phyloP scores from a whole-genome alignment of 129 eudicot species.

The Artemisia argyi region DNA sequence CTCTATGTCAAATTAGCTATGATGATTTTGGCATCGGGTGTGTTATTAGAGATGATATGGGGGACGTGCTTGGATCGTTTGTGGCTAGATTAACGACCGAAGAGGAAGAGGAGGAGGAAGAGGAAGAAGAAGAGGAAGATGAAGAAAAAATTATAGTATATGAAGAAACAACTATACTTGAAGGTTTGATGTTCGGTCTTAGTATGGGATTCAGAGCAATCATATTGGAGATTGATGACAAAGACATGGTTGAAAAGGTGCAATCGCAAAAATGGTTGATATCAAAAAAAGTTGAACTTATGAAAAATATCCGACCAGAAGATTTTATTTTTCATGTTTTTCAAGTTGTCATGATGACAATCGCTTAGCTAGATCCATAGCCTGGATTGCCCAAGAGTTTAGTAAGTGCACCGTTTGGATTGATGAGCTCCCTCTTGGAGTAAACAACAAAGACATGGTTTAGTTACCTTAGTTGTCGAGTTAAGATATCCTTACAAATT shows the following conservation, averaged over 20 bases:
- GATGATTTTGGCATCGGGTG: background rate
- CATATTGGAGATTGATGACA: background rate
- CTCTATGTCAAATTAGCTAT: background rate
- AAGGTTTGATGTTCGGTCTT: constrained; percentile 10
- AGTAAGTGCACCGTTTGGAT: constrained; percentile 6
- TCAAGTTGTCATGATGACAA: background rate
- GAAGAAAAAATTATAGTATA: background rate
- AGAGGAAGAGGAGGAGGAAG: background rate
- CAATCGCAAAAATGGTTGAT: background rate
- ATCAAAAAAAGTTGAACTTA: background rate
- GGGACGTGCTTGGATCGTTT: constrained; percentile 13
- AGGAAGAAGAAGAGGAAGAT: background rate
- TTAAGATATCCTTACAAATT: too few species aligned
- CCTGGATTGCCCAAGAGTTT: background rate
- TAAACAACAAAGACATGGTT: background rate
- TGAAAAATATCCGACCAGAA: background rate
- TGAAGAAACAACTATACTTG: background rate
- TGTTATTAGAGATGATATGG: constrained; percentile 21
- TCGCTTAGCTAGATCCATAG: constrained; percentile 3
- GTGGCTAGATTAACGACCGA: background rate
- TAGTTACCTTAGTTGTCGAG: background rate
- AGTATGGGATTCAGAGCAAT: constrained; percentile 14
- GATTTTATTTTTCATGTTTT: constrained; percentile 1
- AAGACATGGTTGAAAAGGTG: background rate
- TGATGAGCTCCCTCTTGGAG: constrained; percentile 7